Percentiles rank a stretch among this genome's conserved stretches.
Conservation (phyloP, 768 basidiomycete species). For the Piloderma croceum region DNA sequence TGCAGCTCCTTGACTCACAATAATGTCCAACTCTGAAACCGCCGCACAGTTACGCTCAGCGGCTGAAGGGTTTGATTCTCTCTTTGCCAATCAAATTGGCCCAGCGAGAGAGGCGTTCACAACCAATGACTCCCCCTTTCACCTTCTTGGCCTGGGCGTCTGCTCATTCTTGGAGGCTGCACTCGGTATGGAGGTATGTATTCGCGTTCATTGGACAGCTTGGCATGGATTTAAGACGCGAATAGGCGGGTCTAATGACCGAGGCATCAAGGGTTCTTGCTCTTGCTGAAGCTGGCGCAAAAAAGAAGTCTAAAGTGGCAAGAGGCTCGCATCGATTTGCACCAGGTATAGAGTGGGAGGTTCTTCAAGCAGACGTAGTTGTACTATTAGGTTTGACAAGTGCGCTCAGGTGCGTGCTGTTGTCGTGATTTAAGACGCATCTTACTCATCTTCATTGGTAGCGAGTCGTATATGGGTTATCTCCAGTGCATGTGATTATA, state of each 20-base stretch:
- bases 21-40: too few species aligned
- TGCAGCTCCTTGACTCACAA: too few species aligned
- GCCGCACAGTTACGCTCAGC: constrained; percentile 29
- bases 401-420: constrained; percentile 55
- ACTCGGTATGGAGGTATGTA: constrained; percentile 69
- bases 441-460: constrained; percentile 37
- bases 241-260: constrained; percentile 52
- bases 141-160: constrained; percentile 65
- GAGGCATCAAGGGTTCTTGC: constrained; percentile 56
- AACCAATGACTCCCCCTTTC: constrained; percentile 57
- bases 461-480: constrained; percentile 76
- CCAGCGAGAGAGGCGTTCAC: constrained; percentile 48
- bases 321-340: constrained; percentile 39
- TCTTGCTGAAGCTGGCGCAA: constrained; percentile 55
- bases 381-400: constrained; percentile 67
- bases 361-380: constrained; percentile 67
- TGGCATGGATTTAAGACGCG: too few species aligned
- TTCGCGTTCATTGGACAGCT: constrained; percentile 1
- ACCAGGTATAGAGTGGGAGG: constrained; percentile 70
- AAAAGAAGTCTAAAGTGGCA: constrained; percentile 40
- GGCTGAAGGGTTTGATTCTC: constrained; percentile 53
- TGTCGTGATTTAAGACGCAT: not conserved
- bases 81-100: constrained; percentile 64
- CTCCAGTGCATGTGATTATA: constrained; percentile 64
- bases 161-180: constrained; percentile 74